Percentiles rank a stretch among this genome's conserved stretches.
Evolutionary conservation across 768 basidiomycete genomes (phyloP).

Genomic region (Rhodotorula paludigena): DNA sequence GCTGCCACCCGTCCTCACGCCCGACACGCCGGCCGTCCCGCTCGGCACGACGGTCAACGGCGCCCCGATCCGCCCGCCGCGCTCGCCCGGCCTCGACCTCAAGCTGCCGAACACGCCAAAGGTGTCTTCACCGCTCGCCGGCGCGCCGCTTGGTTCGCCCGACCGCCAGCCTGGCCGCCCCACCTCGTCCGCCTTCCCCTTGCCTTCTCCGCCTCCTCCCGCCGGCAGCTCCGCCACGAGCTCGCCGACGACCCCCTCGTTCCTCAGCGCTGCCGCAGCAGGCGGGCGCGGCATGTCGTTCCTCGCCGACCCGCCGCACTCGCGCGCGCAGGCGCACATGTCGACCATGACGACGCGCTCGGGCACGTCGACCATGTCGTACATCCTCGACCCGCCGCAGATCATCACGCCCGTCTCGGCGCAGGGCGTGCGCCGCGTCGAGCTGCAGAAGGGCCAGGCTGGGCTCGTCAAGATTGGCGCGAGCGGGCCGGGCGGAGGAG

Average conservation of each 20-base stretch:
- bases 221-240: neutral
- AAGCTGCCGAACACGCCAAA: conserved; percentile 34
- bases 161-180: neutral
- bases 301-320: conserved; percentile 4
- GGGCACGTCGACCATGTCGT: conserved; percentile 41
- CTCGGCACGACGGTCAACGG: conserved; percentile 26
- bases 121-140: neutral
- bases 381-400: conserved; percentile 45
- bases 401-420: conserved; percentile 42
- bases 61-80: conserved; percentile 41
- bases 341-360: conserved; percentile 32
- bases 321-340: conserved; percentile 12
- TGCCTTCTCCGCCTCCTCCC: conserved; percentile 7
- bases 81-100: conserved; percentile 42
- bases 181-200: conserved; percentile 8
- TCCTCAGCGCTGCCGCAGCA: conserved; percentile 3
- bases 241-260: neutral
- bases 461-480: conserved; percentile 18
- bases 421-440: conserved; percentile 30
- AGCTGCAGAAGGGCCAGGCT: conserved; percentile 31
- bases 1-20: conserved; percentile 30
- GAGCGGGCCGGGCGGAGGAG: neutral
- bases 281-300: conserved; percentile 24
- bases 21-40: conserved; percentile 24
- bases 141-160: conserved; percentile 16